These are phyloP conservation scores for Tetrahymena thermophila DNA, from an alignment of 73 alveolate genomes.

Conservation along the genomic window DNA sequence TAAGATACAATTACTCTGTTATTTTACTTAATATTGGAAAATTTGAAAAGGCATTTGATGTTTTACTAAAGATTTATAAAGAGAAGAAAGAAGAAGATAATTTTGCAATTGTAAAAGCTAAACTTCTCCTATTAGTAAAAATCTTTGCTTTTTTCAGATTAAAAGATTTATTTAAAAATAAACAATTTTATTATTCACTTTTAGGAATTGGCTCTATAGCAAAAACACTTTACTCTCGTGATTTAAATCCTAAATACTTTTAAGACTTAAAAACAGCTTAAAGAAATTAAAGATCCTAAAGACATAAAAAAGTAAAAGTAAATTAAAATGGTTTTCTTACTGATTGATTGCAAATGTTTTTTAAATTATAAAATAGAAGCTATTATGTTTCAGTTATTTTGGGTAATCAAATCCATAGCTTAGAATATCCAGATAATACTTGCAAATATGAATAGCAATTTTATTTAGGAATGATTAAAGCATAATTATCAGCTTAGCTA, in stretches of 20 bases:
- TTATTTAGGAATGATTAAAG: neutral
- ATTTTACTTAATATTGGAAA: neutral
- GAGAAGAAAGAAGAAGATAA: neutral
- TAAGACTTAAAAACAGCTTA: neutral
- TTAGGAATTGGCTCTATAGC: neutral
- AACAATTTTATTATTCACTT: neutral
- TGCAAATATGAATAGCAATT: neutral
- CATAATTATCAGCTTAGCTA: neutral
- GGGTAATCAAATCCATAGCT: neutral
- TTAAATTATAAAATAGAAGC: neutral
- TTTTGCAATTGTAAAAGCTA: neutral
- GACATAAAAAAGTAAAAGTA: neutral
- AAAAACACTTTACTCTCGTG: neutral
- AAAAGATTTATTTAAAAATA: neutral
- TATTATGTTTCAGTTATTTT: neutral
- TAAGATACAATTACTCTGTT: neutral
- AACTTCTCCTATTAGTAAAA: neutral
- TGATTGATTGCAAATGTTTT: neutral
- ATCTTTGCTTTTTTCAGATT: neutral
- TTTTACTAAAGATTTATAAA: neutral
- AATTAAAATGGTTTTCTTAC: neutral
- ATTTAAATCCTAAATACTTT: neutral
- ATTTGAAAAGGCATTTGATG: neutral
- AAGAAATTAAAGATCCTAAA: neutral
- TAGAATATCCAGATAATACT: neutral